phyloP scores from a whole-genome alignment of 169 alveolate species.

The Cyclospora cayetanensis region DNA sequence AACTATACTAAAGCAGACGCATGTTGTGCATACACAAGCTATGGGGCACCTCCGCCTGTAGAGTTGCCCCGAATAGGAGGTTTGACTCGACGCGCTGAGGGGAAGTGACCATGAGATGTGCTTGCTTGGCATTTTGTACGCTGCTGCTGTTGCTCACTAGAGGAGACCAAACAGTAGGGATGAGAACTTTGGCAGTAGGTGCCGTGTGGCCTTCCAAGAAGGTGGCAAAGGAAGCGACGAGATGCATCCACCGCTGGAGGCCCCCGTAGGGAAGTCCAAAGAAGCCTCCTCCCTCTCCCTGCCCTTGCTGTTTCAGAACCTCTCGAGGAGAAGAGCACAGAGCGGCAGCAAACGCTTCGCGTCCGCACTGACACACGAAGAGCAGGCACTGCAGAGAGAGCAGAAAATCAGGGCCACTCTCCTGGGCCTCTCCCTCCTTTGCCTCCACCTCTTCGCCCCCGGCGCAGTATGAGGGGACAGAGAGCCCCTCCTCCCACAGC shows the following conservation, averaged over 20 bases:
- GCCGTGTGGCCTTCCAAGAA: neutral
- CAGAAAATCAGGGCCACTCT: neutral
- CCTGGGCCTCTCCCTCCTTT: neutral
- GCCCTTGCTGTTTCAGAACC: neutral
- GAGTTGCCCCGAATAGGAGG: no score
- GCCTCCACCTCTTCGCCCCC: no score
- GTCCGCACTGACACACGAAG: slow-evolving; percentile 26
- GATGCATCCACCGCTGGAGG: slow-evolving; percentile 20
- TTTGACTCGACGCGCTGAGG: no score
- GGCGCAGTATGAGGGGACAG: no score
- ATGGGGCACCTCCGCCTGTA: no score
- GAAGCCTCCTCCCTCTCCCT: slow-evolving; percentile 18
- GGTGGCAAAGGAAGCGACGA: neutral
- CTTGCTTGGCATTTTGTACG: no score
- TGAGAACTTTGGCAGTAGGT: neutral
- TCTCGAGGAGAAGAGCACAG: neutral
- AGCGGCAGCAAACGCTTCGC: slow-evolving; percentile 22
- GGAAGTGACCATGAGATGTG: no score
- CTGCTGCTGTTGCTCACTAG: neutral
- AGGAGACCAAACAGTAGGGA: neutral
- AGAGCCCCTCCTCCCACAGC: neutral
- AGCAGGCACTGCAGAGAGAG: slow-evolving; percentile 33
- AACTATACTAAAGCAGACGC: no score
- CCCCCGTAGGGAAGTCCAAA: neutral
- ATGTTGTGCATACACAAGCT: no score